Evolutionary conservation across 2,329 filamentous ascomycete species (phyloP).

Genomic region (Pseudogymnoascus sp.): DNA sequence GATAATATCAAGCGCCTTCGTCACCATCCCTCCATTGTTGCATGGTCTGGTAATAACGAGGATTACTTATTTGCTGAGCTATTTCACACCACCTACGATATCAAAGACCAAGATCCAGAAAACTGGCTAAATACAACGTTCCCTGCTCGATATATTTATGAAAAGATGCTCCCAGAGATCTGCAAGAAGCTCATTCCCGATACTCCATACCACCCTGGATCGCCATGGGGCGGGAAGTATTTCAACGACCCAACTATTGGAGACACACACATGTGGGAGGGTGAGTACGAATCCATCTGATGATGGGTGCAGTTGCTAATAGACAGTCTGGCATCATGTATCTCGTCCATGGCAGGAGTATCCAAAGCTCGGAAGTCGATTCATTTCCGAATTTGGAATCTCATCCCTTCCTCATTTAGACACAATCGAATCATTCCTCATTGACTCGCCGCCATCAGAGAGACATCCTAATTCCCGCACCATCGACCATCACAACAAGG

Average conservation of each 20-base stretch:
- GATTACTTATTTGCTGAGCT: conserved; percentile 64
- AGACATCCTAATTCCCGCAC: conserved; percentile 75
- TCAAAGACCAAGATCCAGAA: conserved; percentile 66
- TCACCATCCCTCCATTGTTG: conserved; percentile 61
- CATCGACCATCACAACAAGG: conserved; percentile 90
- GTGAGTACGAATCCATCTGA: conserved; percentile 37
- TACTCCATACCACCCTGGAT: conserved; percentile 71
- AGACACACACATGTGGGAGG: conserved; percentile 70
- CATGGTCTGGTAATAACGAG: conserved; percentile 85
- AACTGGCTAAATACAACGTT: conserved; percentile 81
- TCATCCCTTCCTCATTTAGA: neutral
- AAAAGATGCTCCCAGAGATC: conserved; percentile 71
- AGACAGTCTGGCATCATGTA: conserved; percentile 52
- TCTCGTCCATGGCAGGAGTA: neutral
- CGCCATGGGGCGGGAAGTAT: conserved; percentile 72
- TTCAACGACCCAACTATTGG: conserved; percentile 71
- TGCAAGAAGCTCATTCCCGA: conserved; percentile 60
- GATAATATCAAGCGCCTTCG: conserved; percentile 64
- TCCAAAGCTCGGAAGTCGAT: neutral
- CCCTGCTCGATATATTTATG: conserved; percentile 84
- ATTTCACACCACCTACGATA: conserved; percentile 66
- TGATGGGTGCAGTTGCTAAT: conserved; percentile 78
- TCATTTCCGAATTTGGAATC: neutral
- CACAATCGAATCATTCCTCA: neutral
- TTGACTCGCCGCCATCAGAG: conserved; percentile 49